Percentiles rank a stretch among this genome's conserved stretches.
These are phyloP conservation scores for Aspergillus biplanus DNA, from an alignment of 495 filamentous ascomycete species.

Conservation along the genomic window DNA sequence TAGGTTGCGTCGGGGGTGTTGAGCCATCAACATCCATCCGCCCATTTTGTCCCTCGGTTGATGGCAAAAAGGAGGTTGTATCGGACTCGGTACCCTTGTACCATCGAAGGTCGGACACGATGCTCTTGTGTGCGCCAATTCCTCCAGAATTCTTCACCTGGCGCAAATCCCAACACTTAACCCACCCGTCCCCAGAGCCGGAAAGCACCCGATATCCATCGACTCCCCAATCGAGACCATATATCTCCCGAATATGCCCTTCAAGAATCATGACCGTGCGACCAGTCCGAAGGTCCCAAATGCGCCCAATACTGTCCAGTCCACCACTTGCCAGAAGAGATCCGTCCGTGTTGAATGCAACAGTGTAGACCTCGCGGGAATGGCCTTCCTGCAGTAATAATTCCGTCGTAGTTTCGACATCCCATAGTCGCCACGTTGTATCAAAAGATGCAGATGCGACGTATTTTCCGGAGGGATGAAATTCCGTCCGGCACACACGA, in stretches of 20 bases:
- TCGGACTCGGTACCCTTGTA: constrained; percentile 80
- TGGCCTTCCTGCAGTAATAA: constrained; percentile 93
- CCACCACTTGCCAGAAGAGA: constrained; percentile 88
- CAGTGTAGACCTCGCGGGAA: constrained; percentile 84
- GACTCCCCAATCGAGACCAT: constrained; percentile 86
- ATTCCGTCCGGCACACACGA: constrained; percentile 88
- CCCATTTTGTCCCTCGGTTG: constrained; percentile 61
- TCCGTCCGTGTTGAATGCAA: constrained; percentile 88
- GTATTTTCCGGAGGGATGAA: constrained; percentile 90
- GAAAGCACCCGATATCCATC: constrained; percentile 89
- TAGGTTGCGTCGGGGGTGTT: constrained; percentile 45
- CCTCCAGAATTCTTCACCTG: constrained; percentile 81
- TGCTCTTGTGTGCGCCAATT: constrained; percentile 88
- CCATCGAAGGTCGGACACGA: constrained; percentile 92
- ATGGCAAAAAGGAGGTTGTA: constrained; percentile 57
- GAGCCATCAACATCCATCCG: constrained; percentile 60
- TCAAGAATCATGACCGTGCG: constrained; percentile 96
- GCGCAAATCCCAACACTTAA: constrained; percentile 96
- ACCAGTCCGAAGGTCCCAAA: constrained; percentile 96
- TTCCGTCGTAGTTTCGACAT: constrained; percentile 81
- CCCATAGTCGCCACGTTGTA: constrained; percentile 97
- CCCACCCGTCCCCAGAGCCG: constrained; percentile 91
- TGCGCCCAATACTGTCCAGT: constrained; percentile 88
- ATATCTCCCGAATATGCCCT: constrained; percentile 91
- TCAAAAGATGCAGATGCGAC: constrained; percentile 94